Percentiles rank a stretch among this genome's conserved stretches.
These are phyloP conservation scores for Viola odorata DNA, from an alignment of 345 rosid genomes.

Conservation along the genomic window DNA sequence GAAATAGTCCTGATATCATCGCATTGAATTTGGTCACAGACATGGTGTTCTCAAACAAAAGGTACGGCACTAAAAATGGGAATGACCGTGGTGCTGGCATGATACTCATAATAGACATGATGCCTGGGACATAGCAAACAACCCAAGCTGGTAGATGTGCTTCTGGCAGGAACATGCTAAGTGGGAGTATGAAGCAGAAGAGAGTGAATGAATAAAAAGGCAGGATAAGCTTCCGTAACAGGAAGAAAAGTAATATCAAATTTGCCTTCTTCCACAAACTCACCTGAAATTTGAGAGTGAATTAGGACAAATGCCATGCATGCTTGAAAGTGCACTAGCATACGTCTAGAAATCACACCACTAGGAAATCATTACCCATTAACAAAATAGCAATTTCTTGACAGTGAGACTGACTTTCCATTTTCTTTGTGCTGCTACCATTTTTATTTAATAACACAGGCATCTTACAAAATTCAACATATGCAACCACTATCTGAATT, in stretches of 20 bases:
- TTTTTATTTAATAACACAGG: too few species aligned
- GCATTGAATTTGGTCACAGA: slow-evolving; percentile 95
- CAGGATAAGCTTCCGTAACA: slow-evolving; percentile 75
- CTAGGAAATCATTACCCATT: too few species aligned
- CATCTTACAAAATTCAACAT: too few species aligned
- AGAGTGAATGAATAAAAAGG: slow-evolving; percentile 95
- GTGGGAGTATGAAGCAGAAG: slow-evolving; percentile 86
- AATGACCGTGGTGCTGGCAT: slow-evolving; percentile 82
- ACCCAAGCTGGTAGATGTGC: slow-evolving; percentile 93
- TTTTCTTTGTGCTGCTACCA: too few species aligned
- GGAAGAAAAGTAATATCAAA: slow-evolving; percentile 79
- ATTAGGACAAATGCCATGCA: not conserved
- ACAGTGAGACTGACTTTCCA: too few species aligned
- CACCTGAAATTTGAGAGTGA: slow-evolving; percentile 38
- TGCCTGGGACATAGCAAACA: slow-evolving; percentile 76
- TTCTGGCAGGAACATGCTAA: slow-evolving; percentile 88
- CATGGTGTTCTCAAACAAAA: slow-evolving; percentile 96
- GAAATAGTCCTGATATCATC: slow-evolving; percentile 85
- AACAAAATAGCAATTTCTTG: too few species aligned
- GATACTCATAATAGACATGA: slow-evolving; percentile 79
- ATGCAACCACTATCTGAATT: too few species aligned
- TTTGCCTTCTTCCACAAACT: slow-evolving; percentile 68
- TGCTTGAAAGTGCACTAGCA: too few species aligned
- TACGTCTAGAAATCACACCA: too few species aligned
- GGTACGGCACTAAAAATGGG: slow-evolving; percentile 87